Base-by-base conservation (phyloP, 192 early-diverging fungal genomes). In the Coemansia umbellata region DNA sequence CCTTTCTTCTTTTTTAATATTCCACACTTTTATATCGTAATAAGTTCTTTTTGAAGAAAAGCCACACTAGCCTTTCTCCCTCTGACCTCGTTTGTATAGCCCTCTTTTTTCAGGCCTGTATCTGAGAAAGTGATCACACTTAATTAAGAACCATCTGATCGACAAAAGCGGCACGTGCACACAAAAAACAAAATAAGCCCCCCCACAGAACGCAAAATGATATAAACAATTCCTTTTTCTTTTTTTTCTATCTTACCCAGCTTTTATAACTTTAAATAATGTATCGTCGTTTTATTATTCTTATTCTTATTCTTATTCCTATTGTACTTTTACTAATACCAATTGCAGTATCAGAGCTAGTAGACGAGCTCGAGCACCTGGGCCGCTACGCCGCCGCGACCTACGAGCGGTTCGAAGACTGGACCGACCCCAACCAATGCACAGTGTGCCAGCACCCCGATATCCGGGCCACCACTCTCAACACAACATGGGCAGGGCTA, bases 401-500 rank as follows among this genome's bases (percentile, higher is more conserved):
- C 11, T 74, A 74, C 63, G 54, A 66, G 11, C 14, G 52, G 8
- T 74, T 65, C 30, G 70, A 74, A 23, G 45, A 57, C 35, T 74
- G 70, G 70, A 5, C 15, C 7, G 15, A 3, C 14, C 55, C 58
- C 28, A 15, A 5, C 0, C 24, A 33, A 2, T 58, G 56, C 48
- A 3, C 23, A 7, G 24, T 4, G 10, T 61, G 58, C 28, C 62
- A 66, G 35, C 14, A 19, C 8, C n/a, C 37, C 4, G 59, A 62
- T 5, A 56, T 66, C 33, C n/a, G 30, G 9, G 31, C 50, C 14
- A 58, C 59, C 4, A 9, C 13, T 4, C 14, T 66, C 2, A 32
- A 30, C 9, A 32, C 54, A 0, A 62, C 63, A 5, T 73, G 70
- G 70, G 54, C 63, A 10, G 62, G 58, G 1, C 7, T 23, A 33